phyloP scores from a whole-genome alignment of 1,139 yeast genomes.

The Blastobotrys persicus region DNA sequence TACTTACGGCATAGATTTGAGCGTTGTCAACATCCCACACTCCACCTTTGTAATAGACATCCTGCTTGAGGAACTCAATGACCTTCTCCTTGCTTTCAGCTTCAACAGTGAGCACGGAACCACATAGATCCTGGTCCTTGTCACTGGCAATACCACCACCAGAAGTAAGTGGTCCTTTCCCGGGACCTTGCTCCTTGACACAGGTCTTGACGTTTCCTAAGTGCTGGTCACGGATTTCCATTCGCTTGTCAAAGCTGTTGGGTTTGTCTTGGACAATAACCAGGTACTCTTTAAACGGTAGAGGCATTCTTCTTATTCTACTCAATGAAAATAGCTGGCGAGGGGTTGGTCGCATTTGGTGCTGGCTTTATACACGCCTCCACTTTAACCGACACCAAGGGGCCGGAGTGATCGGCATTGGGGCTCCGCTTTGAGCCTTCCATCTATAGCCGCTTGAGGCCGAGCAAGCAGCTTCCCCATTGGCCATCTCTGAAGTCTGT shows the following conservation, averaged over 20 bases:
- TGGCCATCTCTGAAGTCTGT: too few species aligned
- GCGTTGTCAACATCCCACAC: conserved; percentile 74
- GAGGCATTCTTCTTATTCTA: not conserved
- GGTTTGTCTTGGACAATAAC: conserved; percentile 73
- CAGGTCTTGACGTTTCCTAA: conserved; percentile 36
- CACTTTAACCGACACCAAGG: not conserved
- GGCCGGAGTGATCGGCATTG: not conserved
- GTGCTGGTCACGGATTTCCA: conserved; percentile 54
- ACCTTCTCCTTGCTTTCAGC: conserved; percentile 67
- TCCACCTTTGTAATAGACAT: conserved; percentile 61
- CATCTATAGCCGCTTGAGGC: not conserved
- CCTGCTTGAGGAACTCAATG: conserved; percentile 59
- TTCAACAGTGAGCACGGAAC: conserved; percentile 60
- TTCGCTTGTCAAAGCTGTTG: conserved; percentile 52
- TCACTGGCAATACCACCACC: conserved; percentile 40
- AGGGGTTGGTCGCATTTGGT: not conserved
- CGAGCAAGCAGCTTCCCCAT: too few species aligned
- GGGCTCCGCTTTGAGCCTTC: not conserved
- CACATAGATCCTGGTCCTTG: conserved; percentile 42
- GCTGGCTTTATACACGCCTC: not conserved
- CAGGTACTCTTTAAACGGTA: conserved; percentile 22
- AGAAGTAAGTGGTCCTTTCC: conserved; percentile 35
- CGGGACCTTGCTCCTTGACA: not conserved
- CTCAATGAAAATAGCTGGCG: not conserved
- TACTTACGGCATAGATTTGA: conserved; percentile 52